Evolutionary conservation across 768 basidiomycete genomes (phyloP).

Genomic region (Xerocomellus intermedius): DNA sequence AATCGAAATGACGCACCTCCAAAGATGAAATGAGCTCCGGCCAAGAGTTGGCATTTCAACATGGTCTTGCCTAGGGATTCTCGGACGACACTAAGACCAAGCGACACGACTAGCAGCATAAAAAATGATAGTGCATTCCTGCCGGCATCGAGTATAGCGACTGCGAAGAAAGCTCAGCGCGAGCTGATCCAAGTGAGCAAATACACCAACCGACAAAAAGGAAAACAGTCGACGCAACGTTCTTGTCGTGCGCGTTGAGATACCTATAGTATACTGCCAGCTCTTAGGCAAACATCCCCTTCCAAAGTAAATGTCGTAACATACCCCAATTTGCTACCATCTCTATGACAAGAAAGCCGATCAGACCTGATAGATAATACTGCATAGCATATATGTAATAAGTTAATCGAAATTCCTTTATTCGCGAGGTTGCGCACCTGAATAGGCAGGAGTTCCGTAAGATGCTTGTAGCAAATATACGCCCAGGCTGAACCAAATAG

Average conservation of each 20-base stretch:
- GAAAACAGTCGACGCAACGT: slow-evolving; percentile 78
- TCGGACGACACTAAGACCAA: slow-evolving; percentile 89
- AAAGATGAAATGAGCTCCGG: slow-evolving; percentile 86
- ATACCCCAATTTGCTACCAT: slow-evolving; percentile 90
- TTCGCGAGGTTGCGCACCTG: slow-evolving; percentile 51
- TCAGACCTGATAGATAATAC: slow-evolving; percentile 89
- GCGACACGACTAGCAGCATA: slow-evolving; percentile 86
- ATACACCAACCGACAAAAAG: slow-evolving; percentile 79
- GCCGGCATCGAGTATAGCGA: slow-evolving; percentile 93
- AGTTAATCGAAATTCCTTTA: neutral
- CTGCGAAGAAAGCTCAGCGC: slow-evolving; percentile 37
- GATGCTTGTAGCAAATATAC: slow-evolving; percentile 76
- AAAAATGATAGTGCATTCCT: slow-evolving; percentile 95
- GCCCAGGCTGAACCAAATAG: slow-evolving; percentile 73
- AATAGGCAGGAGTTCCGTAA: slow-evolving; percentile 82
- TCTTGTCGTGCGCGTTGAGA: slow-evolving; percentile 82
- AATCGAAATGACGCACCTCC: slow-evolving; percentile 61
- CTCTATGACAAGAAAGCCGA: slow-evolving; percentile 86
- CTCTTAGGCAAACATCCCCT: slow-evolving; percentile 4
- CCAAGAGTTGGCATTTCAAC: slow-evolving; percentile 78
- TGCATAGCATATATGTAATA: slow-evolving; percentile 29
- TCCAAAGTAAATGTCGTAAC: slow-evolving; percentile 16
- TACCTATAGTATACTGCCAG: slow-evolving; percentile 85
- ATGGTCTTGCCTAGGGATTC: slow-evolving; percentile 85
- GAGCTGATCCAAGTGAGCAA: neutral